Base-by-base conservation (phyloP, 2,329 filamentous ascomycete genomes). In the Aspergillus unguis region DNA sequence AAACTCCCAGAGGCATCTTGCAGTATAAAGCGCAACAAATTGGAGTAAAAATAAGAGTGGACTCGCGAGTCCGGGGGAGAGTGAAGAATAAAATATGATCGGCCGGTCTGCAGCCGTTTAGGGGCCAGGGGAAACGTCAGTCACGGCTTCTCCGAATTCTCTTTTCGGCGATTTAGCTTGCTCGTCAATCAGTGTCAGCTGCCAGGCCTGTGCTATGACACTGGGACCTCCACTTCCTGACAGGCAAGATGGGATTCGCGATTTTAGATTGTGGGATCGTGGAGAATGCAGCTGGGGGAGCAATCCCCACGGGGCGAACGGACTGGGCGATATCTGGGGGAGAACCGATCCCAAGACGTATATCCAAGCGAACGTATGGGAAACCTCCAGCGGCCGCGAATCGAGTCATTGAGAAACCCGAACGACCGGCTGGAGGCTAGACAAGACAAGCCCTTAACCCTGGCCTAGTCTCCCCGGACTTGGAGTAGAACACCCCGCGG, bases 1-100 rank as follows among this genome's bases (percentile, higher is more conserved):
- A 43, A 37, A 68, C 63, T 35, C 65, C 65, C 10, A 67, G 55
- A 45, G 63, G 62, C 65, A 68, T 68, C n/a, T 55, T 55, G 4
- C 25, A 5, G 10, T 4, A 4, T 6, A 28, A 43, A 25, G 17
- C 17, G 1, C 3, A 11, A 38, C 6, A 8, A 27, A 6, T 5
- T 23, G 6, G n/a, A 38, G 25, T 7, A 31, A 48, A 31, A 40
- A 40, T 2, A 26, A 17, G 17, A 17, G 17, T 17, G 17, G 17
- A 17, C 17, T 17, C 17, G 17, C 17, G 17, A 17, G 17, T 17
- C 33, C 29, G 9, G 44, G 41, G 29, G 41, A 28, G 29, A 11
- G 26, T 49, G 38, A 31, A 49, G 47, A 38, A 43, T 49, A 43
- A 43, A 49, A 27, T 43, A 43, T 5, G 47, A 49, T 49, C 47